A percentile compares a stretch with the other conserved stretches of the same genome.
These are phyloP conservation scores for Geotrichum cucujoidarum DNA, from an alignment of 1,139 yeast genomes.

Conservation along the genomic window DNA sequence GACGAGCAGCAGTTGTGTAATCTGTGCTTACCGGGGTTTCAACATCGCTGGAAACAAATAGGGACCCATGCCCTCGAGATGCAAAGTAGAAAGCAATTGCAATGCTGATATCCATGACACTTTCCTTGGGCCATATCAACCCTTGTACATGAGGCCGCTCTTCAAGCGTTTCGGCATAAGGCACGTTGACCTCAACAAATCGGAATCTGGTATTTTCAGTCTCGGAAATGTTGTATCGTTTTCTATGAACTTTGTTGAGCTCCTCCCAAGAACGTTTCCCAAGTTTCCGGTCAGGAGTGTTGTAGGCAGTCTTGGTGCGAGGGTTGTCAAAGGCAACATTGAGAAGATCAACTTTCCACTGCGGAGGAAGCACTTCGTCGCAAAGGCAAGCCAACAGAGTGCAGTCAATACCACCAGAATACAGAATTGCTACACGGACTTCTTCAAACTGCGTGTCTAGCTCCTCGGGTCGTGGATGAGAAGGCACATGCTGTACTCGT, in stretches of 20 bases:
- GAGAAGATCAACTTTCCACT: slow-evolving; percentile 58
- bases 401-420: slow-evolving; percentile 95
- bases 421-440: slow-evolving; percentile 53
- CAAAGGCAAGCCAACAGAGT: slow-evolving; percentile 58
- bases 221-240: slow-evolving; percentile 1
- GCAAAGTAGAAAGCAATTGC: slow-evolving; percentile 96
- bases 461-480: background rate
- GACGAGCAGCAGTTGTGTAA: slow-evolving; percentile 56
- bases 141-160: slow-evolving; percentile 51
- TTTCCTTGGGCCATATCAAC: slow-evolving; percentile 74
- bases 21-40: slow-evolving; percentile 17
- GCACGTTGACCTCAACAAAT: slow-evolving; percentile 64
- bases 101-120: slow-evolving; percentile 93
- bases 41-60: slow-evolving; percentile 22
- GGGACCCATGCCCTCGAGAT: slow-evolving; percentile 49
- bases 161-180: slow-evolving; percentile 57
- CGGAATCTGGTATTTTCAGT: slow-evolving; percentile 33
- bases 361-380: slow-evolving; percentile 36
- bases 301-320: slow-evolving; percentile 51
- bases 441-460: background rate
- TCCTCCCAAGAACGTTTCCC: slow-evolving; percentile 60
- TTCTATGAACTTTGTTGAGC: slow-evolving; percentile 31
- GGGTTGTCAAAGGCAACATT: slow-evolving; percentile 93
- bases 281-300: slow-evolving; percentile 78
- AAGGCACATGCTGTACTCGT: slow-evolving; percentile 51